Conservation (phyloP, 2,329 filamentous ascomycete genomes). For the Xylariales sp. region DNA sequence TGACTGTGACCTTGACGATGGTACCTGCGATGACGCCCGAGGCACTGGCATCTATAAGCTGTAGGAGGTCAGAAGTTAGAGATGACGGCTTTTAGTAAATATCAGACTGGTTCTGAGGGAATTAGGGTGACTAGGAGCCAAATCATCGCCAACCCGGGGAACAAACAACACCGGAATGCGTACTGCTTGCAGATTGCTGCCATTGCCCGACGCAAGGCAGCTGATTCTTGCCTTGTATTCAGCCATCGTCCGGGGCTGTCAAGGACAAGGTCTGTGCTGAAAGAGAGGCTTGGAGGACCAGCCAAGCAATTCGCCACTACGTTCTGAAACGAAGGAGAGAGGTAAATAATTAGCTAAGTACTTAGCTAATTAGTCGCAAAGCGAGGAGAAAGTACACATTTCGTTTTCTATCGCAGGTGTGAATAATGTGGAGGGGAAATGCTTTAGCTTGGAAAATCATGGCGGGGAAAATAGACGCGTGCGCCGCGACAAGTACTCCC, state of each 20-base stretch:
- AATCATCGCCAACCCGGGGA: too few species aligned
- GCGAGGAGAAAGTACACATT: conserved; percentile 3
- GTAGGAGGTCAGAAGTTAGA: conserved; percentile 74
- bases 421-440: conserved; percentile 29
- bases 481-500: conserved; percentile 23
- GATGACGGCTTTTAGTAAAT: conserved; percentile 46
- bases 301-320: background rate
- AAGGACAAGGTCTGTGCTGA: background rate
- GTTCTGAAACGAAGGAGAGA: too few species aligned
- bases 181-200: conserved; percentile 38
- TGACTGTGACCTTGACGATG: conserved; percentile 61
- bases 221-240: conserved; percentile 38
- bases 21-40: conserved; percentile 55
- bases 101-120: background rate
- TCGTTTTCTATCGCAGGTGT: background rate
- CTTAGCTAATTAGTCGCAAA: conserved; percentile 14
- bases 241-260: conserved; percentile 25
- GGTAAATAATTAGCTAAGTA: background rate
- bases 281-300: background rate
- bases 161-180: conserved; percentile 2
- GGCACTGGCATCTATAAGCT: conserved; percentile 64
- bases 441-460: conserved; percentile 31
- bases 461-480: conserved; percentile 29
- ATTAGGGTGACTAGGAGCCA: background rate
- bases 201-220: conserved; percentile 40